These are phyloP conservation scores for Microstegium vimineum DNA, from an alignment of 176 grass and related monocot genomes.

Conservation along the genomic window DNA sequence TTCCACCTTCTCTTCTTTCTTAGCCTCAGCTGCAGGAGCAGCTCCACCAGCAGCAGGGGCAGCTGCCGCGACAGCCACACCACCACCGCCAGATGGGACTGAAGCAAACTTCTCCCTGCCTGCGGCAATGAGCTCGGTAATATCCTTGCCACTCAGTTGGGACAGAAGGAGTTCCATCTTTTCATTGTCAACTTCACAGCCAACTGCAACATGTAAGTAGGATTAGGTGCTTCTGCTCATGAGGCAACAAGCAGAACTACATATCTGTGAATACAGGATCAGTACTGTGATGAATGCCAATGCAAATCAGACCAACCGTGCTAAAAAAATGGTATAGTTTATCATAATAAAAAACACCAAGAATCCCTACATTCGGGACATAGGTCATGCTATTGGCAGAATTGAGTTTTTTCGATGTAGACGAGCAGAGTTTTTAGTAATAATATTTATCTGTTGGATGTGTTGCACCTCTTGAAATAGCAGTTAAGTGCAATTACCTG, in stretches of 20 bases:
- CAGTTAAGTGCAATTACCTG: slow-evolving; percentile 5
- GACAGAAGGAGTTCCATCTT: slow-evolving; percentile 41
- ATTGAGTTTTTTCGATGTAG: background rate
- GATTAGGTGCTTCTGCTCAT: background rate
- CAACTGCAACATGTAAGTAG: slow-evolving; percentile 17
- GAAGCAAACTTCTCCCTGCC: slow-evolving; percentile 65
- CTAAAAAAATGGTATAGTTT: background rate
- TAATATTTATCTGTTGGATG: background rate
- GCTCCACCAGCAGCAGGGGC: slow-evolving; percentile 17
- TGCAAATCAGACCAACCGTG: background rate
- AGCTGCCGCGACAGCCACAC: slow-evolving; percentile 21
- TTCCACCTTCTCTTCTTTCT: slow-evolving; percentile 59
- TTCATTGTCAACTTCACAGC: slow-evolving; percentile 47
- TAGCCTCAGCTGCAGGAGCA: slow-evolving; percentile 40
- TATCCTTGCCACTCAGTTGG: slow-evolving; percentile 49
- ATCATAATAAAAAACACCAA: too few species aligned
- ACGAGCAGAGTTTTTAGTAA: background rate
- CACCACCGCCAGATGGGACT: slow-evolving; percentile 44
- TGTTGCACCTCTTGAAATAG: background rate
- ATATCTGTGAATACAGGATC: background rate
- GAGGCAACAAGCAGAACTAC: background rate
- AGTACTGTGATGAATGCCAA: too few species aligned
- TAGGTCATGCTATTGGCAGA: background rate
- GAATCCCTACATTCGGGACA: background rate
- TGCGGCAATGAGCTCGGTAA: slow-evolving; percentile 48